Conservation (phyloP, 805 yeast genomes). For the Sugiyamaella qingdaonensis region DNA sequence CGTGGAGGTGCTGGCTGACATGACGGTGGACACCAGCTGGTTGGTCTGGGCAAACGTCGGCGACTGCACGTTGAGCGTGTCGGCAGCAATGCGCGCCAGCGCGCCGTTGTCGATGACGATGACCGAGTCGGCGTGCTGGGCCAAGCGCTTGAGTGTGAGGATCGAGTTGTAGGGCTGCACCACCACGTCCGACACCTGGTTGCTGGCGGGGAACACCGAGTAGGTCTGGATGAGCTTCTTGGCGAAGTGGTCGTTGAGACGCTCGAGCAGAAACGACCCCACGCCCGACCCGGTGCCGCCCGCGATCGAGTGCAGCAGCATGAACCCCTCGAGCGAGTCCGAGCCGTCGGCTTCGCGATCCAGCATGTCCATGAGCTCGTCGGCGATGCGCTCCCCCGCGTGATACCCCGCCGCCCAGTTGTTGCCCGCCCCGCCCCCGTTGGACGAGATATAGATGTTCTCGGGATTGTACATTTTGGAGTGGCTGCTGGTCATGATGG, state of each 20-base stretch:
- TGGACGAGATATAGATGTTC: conserved; percentile 70
- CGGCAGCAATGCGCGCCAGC: conserved; percentile 64
- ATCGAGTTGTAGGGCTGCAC: conserved; percentile 95
- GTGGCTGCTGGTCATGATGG: conserved; percentile 47
- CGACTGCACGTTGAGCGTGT: conserved; percentile 49
- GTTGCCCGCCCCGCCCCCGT: conserved; percentile 92
- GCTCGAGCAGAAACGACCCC: conserved; percentile 77
- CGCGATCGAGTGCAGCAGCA: conserved; percentile 88
- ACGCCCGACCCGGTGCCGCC: conserved; percentile 99
- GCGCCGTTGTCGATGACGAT: conserved; percentile 92
- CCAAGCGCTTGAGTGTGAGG: conserved; percentile 72
- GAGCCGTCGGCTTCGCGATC: conserved; percentile 88
- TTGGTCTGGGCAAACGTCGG: conserved; percentile 78
- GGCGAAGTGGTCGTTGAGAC: conserved; percentile 71
- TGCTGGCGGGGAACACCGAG: conserved; percentile 77
- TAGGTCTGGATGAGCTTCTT: conserved; percentile 82
- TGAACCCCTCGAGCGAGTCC: conserved; percentile 86
- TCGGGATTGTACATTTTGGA: conserved; percentile 76
- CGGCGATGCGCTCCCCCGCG: conserved; percentile 64
- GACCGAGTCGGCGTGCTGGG: conserved; percentile 80
- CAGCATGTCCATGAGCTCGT: conserved; percentile 73
- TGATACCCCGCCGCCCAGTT: conserved; percentile 91
- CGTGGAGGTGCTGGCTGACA: conserved; percentile 82
- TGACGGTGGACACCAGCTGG: conserved; percentile 76
- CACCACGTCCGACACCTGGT: conserved; percentile 89